Base-by-base conservation (phyloP, 345 rosid genomes). In the Populus deltoides region DNA sequence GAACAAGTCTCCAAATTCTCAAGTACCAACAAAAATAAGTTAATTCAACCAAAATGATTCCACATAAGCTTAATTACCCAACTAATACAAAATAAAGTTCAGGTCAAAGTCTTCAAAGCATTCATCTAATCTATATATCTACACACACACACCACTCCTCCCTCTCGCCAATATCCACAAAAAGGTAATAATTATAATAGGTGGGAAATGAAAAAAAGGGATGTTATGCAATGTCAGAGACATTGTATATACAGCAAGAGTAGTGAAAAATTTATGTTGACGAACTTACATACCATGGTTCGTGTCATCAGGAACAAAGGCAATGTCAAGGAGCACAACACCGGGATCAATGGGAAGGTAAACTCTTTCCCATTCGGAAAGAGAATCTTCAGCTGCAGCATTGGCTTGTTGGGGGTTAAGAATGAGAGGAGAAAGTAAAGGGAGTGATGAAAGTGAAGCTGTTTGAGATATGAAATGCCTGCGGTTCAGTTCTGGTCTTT, bases 251-350 rank as follows among this genome's bases (percentile, higher is more conserved):
- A 41, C 51, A 45, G 18, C 51, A 45, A 13, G 51, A 45, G 51
- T 0, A 15, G 17, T 45, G 51, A 45, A 45, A 12, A 45, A 3
- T 0, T 15, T 13, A 18, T 3, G 51, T 3, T 45, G 51, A 3
- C 51, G 15, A 45, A 45, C 16, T 45, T 15, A 13, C 51, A 24
- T 63, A 90, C 97, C 98, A 72, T 91, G 98, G 66, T 79, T 89
- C 12, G 61, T 59, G 17, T 95, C 96, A 35, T 92, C 96, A 2
- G 96, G 97, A 70, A 95, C 97, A 81, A 92, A 95, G 69, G 97
- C 88, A 67, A 95, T 88, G 85, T 93, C 99, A 55, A 95, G 97
- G 78, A 93, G 97, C 77, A 93, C 95, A n/a, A 95, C 97, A 33
- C 99, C 94, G 13, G 98, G 97, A 79, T 93, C 94, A 72, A 91